Evolutionary conservation across 495 filamentous ascomycete species (phyloP).

Genomic region (Massariosphaeria phaeospora): DNA sequence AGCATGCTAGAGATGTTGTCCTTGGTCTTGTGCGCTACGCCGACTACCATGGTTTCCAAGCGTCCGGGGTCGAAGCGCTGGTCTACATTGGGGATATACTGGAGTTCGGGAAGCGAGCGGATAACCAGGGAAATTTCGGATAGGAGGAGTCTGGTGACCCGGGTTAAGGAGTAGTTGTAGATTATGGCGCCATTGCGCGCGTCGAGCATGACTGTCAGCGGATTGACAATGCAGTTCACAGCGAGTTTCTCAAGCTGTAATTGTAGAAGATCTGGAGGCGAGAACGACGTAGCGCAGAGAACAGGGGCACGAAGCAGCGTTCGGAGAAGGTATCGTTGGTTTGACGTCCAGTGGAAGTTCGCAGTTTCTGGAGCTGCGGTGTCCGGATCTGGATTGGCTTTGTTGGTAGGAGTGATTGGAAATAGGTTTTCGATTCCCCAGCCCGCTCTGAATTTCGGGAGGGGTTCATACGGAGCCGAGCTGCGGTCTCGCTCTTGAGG

Average conservation of each 20-base stretch:
- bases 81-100: conserved; percentile 53
- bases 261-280: conserved; percentile 49
- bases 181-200: conserved; percentile 72
- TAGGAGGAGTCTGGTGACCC: conserved; percentile 58
- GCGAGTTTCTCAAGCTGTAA: conserved; percentile 75
- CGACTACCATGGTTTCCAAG: conserved; percentile 52
- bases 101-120: conserved; percentile 61
- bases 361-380: not conserved
- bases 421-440: not conserved
- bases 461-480: conserved; percentile 8
- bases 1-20: conserved; percentile 75
- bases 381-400: conserved; percentile 14
- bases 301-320: conserved; percentile 37
- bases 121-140: conserved; percentile 62
- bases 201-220: conserved; percentile 67
- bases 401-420: not conserved
- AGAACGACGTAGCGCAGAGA: conserved; percentile 45
- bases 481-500: conserved; percentile 27
- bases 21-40: conserved; percentile 56
- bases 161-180: conserved; percentile 51
- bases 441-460: conserved; percentile 3
- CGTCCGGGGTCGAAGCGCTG: conserved; percentile 53
- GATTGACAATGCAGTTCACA: conserved; percentile 75
- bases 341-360: conserved; percentile 25
- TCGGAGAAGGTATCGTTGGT: conserved; percentile 39